Evolutionary conservation across 2,329 filamentous ascomycete species (phyloP).

Genomic region (Alternaria brassicicola): DNA sequence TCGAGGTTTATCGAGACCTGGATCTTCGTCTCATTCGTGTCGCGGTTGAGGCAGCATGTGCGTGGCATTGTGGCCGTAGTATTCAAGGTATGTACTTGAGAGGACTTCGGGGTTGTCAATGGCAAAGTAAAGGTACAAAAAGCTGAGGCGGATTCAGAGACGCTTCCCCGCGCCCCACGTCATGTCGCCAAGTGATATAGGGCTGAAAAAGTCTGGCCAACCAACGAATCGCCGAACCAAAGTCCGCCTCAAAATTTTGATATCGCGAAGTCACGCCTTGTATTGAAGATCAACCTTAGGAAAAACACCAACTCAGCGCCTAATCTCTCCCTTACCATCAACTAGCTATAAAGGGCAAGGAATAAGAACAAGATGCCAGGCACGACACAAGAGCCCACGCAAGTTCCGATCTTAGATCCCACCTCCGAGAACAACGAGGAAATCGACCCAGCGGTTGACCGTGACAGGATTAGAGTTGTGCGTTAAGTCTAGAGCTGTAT

Average conservation of each 20-base stretch:
- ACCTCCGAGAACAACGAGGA: slow-evolving; percentile 35
- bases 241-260: slow-evolving; percentile 36
- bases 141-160: slow-evolving; percentile 25
- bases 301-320: background rate
- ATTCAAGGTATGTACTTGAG: background rate
- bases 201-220: slow-evolving; percentile 37
- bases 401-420: slow-evolving; percentile 31
- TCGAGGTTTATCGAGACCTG: slow-evolving; percentile 91
- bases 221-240: slow-evolving; percentile 29
- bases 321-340: background rate
- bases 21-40: slow-evolving; percentile 98
- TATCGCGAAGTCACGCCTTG: slow-evolving; percentile 28
- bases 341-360: slow-evolving; percentile 11
- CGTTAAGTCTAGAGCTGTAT: slow-evolving; percentile 11
- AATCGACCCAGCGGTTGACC: slow-evolving; percentile 45
- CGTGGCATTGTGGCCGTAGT: slow-evolving; percentile 54
- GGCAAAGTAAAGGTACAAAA: slow-evolving; percentile 19
- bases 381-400: slow-evolving; percentile 26
- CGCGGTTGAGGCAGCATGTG: slow-evolving; percentile 79
- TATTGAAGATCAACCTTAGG: background rate
- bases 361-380: slow-evolving; percentile 25
- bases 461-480: slow-evolving; percentile 55
- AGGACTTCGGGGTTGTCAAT: background rate
- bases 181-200: slow-evolving; percentile 34
- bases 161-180: slow-evolving; percentile 31